These are phyloP conservation scores for Fonsecaea pedrosoi DNA, from an alignment of 2,329 filamentous ascomycete species.

Conservation along the genomic window DNA sequence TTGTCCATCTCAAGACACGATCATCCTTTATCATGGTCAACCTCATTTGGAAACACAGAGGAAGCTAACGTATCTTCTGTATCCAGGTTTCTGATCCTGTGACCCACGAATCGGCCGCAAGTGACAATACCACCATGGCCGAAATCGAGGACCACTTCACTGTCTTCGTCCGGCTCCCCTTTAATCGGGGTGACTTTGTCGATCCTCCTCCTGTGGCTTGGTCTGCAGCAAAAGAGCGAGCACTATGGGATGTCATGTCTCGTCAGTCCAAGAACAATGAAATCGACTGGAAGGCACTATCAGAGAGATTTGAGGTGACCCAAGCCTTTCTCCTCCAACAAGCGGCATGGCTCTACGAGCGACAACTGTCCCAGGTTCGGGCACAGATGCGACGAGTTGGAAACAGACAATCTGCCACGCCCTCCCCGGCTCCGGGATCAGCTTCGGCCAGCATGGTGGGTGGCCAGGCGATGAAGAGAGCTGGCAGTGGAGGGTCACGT, in stretches of 20 bases:
- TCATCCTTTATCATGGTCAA: conserved; percentile 9
- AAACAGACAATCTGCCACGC: conserved; percentile 48
- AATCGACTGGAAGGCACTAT: conserved; percentile 76
- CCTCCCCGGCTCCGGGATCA: conserved; percentile 53
- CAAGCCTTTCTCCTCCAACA: conserved; percentile 90
- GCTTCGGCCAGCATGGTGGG: conserved; percentile 51
- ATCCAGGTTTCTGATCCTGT: not conserved
- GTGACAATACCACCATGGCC: conserved; percentile 26
- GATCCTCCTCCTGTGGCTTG: conserved; percentile 90
- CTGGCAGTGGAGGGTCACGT: conserved; percentile 46
- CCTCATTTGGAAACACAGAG: not conserved
- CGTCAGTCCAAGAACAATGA: conserved; percentile 74
- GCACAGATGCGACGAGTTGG: conserved; percentile 79
- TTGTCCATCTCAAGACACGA: conserved; percentile 10
- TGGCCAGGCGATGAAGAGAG: conserved; percentile 46
- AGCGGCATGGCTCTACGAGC: conserved; percentile 90
- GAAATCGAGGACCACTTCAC: conserved; percentile 58
- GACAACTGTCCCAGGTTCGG: conserved; percentile 85
- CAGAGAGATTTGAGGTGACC: conserved; percentile 79
- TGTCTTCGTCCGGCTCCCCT: conserved; percentile 87
- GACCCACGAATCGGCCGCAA: not conserved
- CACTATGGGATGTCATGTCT: conserved; percentile 88
- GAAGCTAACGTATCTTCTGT: conserved; percentile 1
- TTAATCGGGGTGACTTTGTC: conserved; percentile 82
- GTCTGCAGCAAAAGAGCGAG: conserved; percentile 84